Percentiles rank a stretch among this genome's conserved stretches.
These are phyloP conservation scores for Cucumis melo DNA, from an alignment of 306 rosid genomes.

Conservation along the genomic window DNA sequence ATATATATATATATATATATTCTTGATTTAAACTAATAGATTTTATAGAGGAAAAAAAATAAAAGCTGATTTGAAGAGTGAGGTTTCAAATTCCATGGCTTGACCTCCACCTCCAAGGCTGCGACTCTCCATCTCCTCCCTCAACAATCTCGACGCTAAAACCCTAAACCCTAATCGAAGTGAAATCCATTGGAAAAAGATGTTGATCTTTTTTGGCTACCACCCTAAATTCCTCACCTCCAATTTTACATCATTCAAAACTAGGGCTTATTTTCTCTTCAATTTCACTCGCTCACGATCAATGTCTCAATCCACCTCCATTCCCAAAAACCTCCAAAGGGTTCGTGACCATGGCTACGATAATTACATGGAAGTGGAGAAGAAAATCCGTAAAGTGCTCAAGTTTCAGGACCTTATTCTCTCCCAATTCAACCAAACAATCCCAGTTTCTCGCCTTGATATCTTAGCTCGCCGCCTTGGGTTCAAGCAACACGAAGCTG, in stretches of 20 bases:
- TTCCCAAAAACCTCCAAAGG: constrained; percentile 49
- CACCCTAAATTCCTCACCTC: constrained; percentile 17
- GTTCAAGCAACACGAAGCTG: constrained; percentile 48
- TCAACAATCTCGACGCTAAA: constrained; percentile 9
- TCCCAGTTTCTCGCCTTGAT: constrained; percentile 66
- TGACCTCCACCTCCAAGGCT: too few relatives aligned
- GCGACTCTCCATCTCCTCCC: background rate
- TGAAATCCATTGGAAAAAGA: background rate
- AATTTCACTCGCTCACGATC: constrained; percentile 16
- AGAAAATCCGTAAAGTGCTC: constrained; percentile 65
- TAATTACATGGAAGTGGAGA: constrained; percentile 82
- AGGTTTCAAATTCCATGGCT: too few relatives aligned
- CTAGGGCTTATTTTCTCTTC: constrained; percentile 10
- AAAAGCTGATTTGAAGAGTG: too few relatives aligned
- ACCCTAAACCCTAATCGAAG: constrained; percentile 1
- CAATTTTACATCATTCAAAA: constrained; percentile 7
- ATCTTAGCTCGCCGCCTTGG: constrained; percentile 60
- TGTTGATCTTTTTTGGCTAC: constrained; percentile 20
- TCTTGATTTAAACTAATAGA: too few relatives aligned
- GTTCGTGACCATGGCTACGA: constrained; percentile 87
- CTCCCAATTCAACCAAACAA: constrained; percentile 36
- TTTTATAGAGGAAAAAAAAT: too few relatives aligned
- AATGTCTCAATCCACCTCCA: constrained; percentile 63
- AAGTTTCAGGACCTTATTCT: constrained; percentile 56
- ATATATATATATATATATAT: too few relatives aligned